Percentiles rank a stretch among this genome's conserved stretches.
phyloP scores from a whole-genome alignment of 2,329 filamentous ascomycete genomes.

The Xenosphaeropsis pyriputrescens region DNA sequence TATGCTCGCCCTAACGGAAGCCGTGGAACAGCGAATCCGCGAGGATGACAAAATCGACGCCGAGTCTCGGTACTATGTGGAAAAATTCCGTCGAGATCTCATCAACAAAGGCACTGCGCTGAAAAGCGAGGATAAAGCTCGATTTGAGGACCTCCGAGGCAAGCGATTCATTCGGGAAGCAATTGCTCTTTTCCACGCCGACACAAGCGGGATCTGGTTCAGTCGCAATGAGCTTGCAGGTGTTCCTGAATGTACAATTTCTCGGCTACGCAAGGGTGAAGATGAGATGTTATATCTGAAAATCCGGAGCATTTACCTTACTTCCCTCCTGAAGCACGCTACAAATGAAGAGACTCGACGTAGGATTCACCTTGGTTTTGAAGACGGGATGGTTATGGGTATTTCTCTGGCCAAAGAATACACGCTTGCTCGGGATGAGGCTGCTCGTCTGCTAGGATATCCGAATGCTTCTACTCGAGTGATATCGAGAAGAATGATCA shows the following conservation, averaged over 20 bases:
- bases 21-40: background rate
- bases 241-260: background rate
- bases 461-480: conserved; percentile 56
- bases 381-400: conserved; percentile 26
- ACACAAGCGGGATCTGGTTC: background rate
- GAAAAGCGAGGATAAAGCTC: background rate
- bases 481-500: conserved; percentile 67
- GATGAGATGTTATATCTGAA: background rate
- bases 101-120: background rate
- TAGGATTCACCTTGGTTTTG: background rate
- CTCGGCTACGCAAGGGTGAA: too few relatives aligned
- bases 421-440: conserved; percentile 57
- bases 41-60: background rate
- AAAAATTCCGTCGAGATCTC: background rate
- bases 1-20: background rate
- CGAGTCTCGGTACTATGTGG: background rate
- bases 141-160: background rate
- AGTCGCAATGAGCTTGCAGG: background rate
- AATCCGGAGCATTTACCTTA: background rate
- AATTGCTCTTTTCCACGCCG: background rate
- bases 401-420: conserved; percentile 56
- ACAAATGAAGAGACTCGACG: background rate
- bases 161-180: background rate
- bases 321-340: background rate
- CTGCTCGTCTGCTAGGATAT: conserved; percentile 59